phyloP scores from a whole-genome alignment of 1,284 basidiomycete genomes.

The Abortiporus biennis region DNA sequence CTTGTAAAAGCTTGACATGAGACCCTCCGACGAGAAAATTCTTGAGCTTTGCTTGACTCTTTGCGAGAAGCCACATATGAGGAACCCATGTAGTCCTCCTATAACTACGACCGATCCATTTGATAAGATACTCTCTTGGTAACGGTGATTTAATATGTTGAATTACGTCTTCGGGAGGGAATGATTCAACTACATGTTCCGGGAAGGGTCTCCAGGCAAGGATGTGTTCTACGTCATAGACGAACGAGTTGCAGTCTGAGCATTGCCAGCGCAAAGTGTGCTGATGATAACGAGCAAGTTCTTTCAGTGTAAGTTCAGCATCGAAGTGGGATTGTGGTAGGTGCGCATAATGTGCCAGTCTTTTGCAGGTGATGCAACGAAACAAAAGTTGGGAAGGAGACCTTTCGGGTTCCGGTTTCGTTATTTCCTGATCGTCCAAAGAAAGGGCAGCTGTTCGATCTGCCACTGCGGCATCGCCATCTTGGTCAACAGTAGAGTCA shows the following conservation, averaged over 20 bases:
- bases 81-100: conserved; percentile 82
- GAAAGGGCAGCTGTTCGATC: conserved; percentile 10
- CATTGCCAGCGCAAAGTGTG: conserved; percentile 65
- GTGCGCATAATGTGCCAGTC: conserved; percentile 76
- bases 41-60: conserved; percentile 55
- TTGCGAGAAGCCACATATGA: conserved; percentile 80
- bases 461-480: conserved; percentile 14
- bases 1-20: conserved; percentile 57
- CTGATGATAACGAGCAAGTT: conserved; percentile 64
- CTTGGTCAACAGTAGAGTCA: background rate
- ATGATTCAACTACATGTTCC: conserved; percentile 47
- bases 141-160: conserved; percentile 55
- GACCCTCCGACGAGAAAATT: conserved; percentile 73
- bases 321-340: conserved; percentile 44
- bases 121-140: conserved; percentile 86
- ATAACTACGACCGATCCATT: conserved; percentile 78
- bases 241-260: conserved; percentile 72
- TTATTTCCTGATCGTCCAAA: conserved; percentile 14
- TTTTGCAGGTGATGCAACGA: conserved; percentile 76
- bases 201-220: conserved; percentile 87
- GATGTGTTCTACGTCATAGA: conserved; percentile 76
- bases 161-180: conserved; percentile 32
- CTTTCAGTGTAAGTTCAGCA: conserved; percentile 27
- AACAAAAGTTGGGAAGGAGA: conserved; percentile 52
- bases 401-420: conserved; percentile 15